Evolutionary conservation across 169 alveolate species (phyloP).

Genomic region (Cryptosporidium canis): DNA sequence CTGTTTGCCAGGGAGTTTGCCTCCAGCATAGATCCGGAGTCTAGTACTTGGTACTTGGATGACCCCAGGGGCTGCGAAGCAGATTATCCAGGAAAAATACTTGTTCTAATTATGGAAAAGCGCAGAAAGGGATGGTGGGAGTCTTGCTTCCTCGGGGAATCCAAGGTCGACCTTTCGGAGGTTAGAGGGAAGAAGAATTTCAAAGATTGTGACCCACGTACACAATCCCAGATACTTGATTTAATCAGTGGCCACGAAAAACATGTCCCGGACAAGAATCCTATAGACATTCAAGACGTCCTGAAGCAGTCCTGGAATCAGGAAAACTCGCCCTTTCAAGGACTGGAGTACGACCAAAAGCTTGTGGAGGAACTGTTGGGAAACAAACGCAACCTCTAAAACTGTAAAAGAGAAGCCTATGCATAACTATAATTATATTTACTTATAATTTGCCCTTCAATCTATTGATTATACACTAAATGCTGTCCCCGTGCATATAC

Average conservation of each 20-base stretch:
- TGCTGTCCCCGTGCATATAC: too few species aligned
- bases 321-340: slow-evolving; percentile 68
- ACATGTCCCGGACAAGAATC: background rate
- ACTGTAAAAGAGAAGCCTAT: background rate
- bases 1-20: background rate
- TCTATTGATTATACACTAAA: background rate
- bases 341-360: slow-evolving; percentile 32
- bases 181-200: slow-evolving; percentile 23
- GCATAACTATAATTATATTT: background rate
- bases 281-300: background rate
- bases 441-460: background rate
- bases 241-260: background rate
- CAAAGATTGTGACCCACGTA: slow-evolving; percentile 26
- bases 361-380: background rate
- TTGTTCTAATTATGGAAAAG: slow-evolving; percentile 8
- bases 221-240: slow-evolving; percentile 12
- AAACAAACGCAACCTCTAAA: background rate
- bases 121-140: slow-evolving; percentile 39
- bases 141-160: slow-evolving; percentile 12
- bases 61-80: background rate
- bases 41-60: slow-evolving; percentile 48
- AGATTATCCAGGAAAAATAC: background rate
- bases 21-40: background rate
- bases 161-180: background rate
- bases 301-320: slow-evolving; percentile 41